Percentiles rank a stretch among this genome's conserved stretches.
These are phyloP conservation scores for Fraxinus sp. DNA, from an alignment of 305 asterid species.

Conservation along the genomic window DNA sequence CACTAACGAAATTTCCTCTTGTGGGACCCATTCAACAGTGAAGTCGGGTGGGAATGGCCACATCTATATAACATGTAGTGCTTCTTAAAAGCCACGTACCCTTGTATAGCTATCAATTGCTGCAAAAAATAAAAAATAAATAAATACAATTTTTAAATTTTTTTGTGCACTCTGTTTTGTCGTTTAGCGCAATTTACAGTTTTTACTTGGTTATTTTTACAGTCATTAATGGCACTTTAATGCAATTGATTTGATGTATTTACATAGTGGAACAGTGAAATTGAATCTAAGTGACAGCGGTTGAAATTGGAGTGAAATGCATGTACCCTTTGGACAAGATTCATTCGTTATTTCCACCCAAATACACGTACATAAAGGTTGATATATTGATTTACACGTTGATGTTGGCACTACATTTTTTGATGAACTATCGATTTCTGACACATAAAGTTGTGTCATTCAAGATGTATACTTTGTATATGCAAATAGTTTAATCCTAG, in stretches of 20 bases:
- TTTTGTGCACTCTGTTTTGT: conserved; percentile 17
- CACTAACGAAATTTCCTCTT: background rate
- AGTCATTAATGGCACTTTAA: conserved; percentile 24
- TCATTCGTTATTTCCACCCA: background rate
- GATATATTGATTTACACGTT: background rate
- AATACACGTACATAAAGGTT: background rate
- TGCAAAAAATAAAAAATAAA: background rate
- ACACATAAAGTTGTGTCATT: background rate
- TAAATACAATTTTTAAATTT: background rate
- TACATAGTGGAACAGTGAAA: background rate
- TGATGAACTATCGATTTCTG: background rate
- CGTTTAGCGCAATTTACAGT: conserved; percentile 31
- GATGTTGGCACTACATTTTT: background rate
- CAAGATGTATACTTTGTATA: background rate
- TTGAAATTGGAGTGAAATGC: conserved; percentile 7
- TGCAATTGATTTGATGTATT: conserved; percentile 25
- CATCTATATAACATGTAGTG: conserved; percentile 37
- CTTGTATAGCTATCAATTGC: conserved; percentile 30
- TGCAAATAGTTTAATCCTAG: background rate
- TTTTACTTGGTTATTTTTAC: conserved; percentile 21
- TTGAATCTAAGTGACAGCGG: conserved; percentile 12
- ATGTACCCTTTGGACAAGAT: conserved; percentile 4
- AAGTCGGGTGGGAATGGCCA: background rate
- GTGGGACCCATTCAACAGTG: conserved; percentile 19
- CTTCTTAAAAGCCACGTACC: conserved; percentile 69